These are phyloP conservation scores for Fomitopsis betulina DNA, from an alignment of 1,284 basidiomycete species.

Conservation along the genomic window DNA sequence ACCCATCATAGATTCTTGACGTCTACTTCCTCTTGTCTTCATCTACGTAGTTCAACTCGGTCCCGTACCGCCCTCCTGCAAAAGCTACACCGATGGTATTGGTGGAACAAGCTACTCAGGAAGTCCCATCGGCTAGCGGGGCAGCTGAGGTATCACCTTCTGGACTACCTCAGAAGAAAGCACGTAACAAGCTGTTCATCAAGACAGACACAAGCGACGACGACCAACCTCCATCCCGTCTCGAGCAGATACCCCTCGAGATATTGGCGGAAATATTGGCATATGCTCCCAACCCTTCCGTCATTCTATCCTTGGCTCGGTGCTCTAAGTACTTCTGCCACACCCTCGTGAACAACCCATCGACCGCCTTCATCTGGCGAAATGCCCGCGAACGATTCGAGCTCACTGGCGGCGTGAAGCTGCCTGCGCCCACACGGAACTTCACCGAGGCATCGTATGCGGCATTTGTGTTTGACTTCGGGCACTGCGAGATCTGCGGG, in stretches of 20 bases:
- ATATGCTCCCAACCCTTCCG: conserved; percentile 32
- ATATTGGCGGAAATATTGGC: conserved; percentile 42
- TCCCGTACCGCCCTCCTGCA: too few species aligned
- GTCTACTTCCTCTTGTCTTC: too few species aligned
- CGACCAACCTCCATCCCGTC: conserved; percentile 19
- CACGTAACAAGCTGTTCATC: neutral
- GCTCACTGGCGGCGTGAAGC: conserved; percentile 23
- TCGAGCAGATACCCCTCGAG: conserved; percentile 36
- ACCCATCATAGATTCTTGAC: too few species aligned
- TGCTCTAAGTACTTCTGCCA: conserved; percentile 43
- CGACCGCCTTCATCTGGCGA: conserved; percentile 47
- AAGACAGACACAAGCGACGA: neutral
- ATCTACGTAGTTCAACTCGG: too few species aligned
- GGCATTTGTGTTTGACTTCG: conserved; percentile 55
- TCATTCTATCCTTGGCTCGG: conserved; percentile 44
- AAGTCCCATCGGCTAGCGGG: neutral
- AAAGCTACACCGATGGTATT: too few species aligned
- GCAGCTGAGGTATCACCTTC: neutral
- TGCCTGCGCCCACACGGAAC: conserved; percentile 40
- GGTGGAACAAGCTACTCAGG: neutral
- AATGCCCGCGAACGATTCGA: conserved; percentile 29
- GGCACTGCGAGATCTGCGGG: conserved; percentile 51
- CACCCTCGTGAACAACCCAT: conserved; percentile 36
- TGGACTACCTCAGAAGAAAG: neutral
- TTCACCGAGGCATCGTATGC: conserved; percentile 47